Conservation (phyloP, 768 basidiomycete genomes). For the Lactarius evosmus region DNA sequence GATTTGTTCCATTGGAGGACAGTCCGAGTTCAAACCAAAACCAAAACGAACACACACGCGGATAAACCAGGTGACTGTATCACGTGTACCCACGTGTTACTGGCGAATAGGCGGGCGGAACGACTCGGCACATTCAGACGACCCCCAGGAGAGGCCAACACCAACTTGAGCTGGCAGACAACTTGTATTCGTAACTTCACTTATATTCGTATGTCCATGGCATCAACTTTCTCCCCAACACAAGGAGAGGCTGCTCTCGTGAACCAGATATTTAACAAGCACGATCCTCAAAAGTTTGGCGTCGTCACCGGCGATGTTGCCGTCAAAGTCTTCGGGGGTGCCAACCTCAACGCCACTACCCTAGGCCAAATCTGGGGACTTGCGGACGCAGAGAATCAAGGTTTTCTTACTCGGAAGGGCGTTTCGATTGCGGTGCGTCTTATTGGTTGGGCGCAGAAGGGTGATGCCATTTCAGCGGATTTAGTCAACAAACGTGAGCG, state of each 20-base stretch:
- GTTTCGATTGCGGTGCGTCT: constrained; percentile 86
- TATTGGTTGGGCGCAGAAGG: constrained; percentile 91
- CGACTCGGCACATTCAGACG: neutral
- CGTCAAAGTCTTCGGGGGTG: constrained; percentile 78
- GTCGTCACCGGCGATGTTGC: constrained; percentile 90
- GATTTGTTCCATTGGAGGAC: constrained; percentile 64
- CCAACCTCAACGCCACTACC: constrained; percentile 69
- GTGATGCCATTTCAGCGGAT: constrained; percentile 60
- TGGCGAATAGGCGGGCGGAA: neutral
- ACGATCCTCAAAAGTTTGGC: constrained; percentile 76
- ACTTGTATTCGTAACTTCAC: neutral
- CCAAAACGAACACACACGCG: neutral
- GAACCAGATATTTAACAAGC: constrained; percentile 65
- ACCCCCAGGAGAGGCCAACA: neutral
- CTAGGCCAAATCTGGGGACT: constrained; percentile 94
- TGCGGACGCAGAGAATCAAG: constrained; percentile 91
- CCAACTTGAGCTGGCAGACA: neutral
- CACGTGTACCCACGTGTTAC: neutral
- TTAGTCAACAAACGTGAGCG: constrained; percentile 69
- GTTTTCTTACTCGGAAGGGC: constrained; percentile 84
- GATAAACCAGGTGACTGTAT: neutral
- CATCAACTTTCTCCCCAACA: constrained; percentile 45
- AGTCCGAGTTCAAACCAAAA: neutral
- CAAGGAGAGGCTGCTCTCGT: constrained; percentile 56
- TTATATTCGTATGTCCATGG: constrained; percentile 33